Base-by-base conservation (phyloP, 306 rosid genomes). In the Gynostemma pentaphyllum region DNA sequence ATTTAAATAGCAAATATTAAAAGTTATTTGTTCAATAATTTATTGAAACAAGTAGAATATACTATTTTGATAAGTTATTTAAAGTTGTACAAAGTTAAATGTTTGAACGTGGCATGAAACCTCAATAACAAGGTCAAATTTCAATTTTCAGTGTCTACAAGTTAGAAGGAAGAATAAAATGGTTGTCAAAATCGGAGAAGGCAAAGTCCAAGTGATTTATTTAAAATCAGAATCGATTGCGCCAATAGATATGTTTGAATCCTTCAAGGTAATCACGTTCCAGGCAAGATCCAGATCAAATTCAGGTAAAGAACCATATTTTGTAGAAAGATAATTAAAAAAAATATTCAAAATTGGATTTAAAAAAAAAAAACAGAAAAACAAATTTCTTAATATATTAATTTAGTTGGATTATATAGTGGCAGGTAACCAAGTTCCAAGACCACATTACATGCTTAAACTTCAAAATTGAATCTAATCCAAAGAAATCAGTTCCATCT, bases 101-200 rank as follows among this genome's bases (percentile, higher is more conserved):
- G n/a, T n/a, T n/a, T n/a, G n/a, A n/a, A n/a, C n/a, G n/a, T n/a
- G n/a, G n/a, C n/a, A n/a, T n/a, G n/a, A n/a, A 32, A 16, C 45
- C 45, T 56, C 45, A 55, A 30, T 55, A 29, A 30, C 27, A 14
- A 32, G 62, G 44, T 55, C 32, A 42, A 56, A 56, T 30, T 32
- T n/a, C 28, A 57, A 57, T 10, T 19, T 55, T 55, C 62, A 55
- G 63, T 18, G 44, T 32, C 63, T 32, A 56, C 27, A 56, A 18
- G 62, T 55, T 55, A 16, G 44, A 2, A 29, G 29, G 42, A 9
- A 56, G 34, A 40, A 56, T 55, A 34, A 36, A 32, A 13, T 55
- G 61, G 61, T 55, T 55, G 62, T 55, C 44, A 16, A 55, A 55
- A 32, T 34, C 41, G 46, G 39, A 36, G 64, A 30, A 30, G 32